Conservation (phyloP, 352 stramenopile genomes). For the Phytophthora litchii region DNA sequence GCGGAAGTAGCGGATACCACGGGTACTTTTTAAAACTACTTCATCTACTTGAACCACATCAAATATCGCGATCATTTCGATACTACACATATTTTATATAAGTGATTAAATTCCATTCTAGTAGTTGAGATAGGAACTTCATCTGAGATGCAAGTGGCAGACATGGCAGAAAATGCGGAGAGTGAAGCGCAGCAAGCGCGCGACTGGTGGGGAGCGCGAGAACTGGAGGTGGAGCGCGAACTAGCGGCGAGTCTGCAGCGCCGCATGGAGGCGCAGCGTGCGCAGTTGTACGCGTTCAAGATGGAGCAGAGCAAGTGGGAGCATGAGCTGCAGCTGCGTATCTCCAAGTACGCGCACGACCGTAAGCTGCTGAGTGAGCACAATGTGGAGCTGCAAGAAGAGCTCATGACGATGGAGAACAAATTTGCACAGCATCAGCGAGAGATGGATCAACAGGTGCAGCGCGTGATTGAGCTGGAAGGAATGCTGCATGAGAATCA, state of each 20-base stretch:
- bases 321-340: slow-evolving; percentile 72
- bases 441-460: slow-evolving; percentile 64
- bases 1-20: too few relatives aligned
- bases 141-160: slow-evolving; percentile 13
- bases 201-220: slow-evolving; percentile 64
- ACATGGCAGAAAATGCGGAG: neutral
- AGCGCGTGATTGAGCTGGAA: slow-evolving; percentile 70
- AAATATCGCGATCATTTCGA: slow-evolving; percentile 6
- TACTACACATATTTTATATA: neutral
- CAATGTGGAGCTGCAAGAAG: slow-evolving; percentile 79
- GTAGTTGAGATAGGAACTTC: slow-evolving; percentile 2
- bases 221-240: slow-evolving; percentile 50
- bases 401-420: slow-evolving; percentile 56
- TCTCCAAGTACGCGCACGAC: slow-evolving; percentile 82
- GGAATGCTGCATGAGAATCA: slow-evolving; percentile 53
- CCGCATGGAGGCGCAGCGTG: slow-evolving; percentile 72
- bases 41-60: neutral
- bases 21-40: too few relatives aligned
- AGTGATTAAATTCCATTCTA: neutral
- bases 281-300: slow-evolving; percentile 81
- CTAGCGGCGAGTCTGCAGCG: slow-evolving; percentile 54
- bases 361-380: slow-evolving; percentile 81
- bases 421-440: slow-evolving; percentile 47
- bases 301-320: slow-evolving; percentile 86
- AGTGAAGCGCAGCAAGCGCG: slow-evolving; percentile 35